Evolutionary conservation across 495 filamentous ascomycete species (phyloP).

Genomic region (Aspergillus ostianus): DNA sequence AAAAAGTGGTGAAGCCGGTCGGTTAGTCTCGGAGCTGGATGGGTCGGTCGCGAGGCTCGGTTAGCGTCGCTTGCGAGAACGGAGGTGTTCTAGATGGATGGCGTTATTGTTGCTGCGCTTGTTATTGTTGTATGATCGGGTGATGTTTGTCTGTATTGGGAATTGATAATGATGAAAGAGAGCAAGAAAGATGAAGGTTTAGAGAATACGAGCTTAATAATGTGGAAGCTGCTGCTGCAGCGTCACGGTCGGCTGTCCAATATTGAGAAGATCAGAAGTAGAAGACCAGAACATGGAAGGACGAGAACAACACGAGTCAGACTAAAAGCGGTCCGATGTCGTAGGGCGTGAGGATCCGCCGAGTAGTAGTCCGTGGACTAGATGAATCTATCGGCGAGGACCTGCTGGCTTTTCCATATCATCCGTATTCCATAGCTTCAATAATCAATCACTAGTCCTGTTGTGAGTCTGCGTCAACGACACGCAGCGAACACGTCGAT

Average conservation of each 20-base stretch:
- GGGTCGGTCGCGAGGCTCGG: background rate
- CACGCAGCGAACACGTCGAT: too few relatives aligned
- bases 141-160: background rate
- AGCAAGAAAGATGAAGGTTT: background rate
- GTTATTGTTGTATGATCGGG: background rate
- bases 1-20: background rate
- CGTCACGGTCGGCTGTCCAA: too few relatives aligned
- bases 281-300: background rate
- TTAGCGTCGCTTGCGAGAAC: background rate
- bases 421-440: too few relatives aligned
- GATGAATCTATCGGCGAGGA: too few relatives aligned
- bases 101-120: too few relatives aligned
- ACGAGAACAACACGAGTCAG: background rate
- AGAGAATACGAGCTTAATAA: background rate
- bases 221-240: background rate
- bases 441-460: too few relatives aligned
- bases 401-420: too few relatives aligned
- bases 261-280: too few relatives aligned
- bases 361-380: too few relatives aligned
- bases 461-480: too few relatives aligned
- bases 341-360: background rate
- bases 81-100: background rate
- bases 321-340: background rate
- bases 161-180: background rate
- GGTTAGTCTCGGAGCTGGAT: conserved; percentile 1